phyloP scores from a whole-genome alignment of 163 green algal species.

The Chlamydomonas reinhardtii region DNA sequence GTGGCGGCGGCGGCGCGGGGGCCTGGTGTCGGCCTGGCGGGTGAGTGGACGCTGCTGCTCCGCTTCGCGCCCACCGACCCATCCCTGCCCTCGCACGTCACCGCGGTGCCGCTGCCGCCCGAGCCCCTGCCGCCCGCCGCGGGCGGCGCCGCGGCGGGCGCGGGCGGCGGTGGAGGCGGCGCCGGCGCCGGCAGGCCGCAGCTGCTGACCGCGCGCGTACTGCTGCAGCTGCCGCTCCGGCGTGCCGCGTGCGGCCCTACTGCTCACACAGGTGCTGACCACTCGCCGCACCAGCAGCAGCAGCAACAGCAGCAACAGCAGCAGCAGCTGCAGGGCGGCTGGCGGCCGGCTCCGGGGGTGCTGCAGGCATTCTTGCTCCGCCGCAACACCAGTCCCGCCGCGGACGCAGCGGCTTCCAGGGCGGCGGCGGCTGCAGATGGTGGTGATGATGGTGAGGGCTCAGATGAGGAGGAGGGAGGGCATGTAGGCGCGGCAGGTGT shows the following conservation, averaged over 20 bases:
- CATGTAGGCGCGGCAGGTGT: neutral
- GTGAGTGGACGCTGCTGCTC: conserved; percentile 22
- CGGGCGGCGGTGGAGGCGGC: too few relatives aligned
- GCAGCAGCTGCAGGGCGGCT: neutral
- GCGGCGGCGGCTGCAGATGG: too few relatives aligned
- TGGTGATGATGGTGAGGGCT: too few relatives aligned
- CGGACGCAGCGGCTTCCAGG: too few relatives aligned
- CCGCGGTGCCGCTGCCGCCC: conserved; percentile 1
- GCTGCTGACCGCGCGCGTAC: neutral
- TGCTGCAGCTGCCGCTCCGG: conserved; percentile 7
- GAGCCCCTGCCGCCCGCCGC: too few relatives aligned
- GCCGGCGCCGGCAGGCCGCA: neutral
- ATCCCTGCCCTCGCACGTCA: neutral
- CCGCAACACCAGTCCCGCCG: neutral
- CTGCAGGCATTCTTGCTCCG: neutral
- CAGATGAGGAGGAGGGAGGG: neutral
- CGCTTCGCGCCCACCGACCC: conserved; percentile 25
- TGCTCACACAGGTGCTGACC: neutral
- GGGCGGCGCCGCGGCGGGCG: too few relatives aligned
- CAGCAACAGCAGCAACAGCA: neutral
- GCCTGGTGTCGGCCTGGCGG: too few relatives aligned
- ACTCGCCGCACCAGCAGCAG: neutral
- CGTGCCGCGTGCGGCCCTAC: neutral
- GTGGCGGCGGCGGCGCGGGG: too few relatives aligned
- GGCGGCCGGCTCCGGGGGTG: neutral